These are phyloP conservation scores for Boechera stricta DNA, from an alignment of 345 rosid genomes.

Conservation along the genomic window DNA sequence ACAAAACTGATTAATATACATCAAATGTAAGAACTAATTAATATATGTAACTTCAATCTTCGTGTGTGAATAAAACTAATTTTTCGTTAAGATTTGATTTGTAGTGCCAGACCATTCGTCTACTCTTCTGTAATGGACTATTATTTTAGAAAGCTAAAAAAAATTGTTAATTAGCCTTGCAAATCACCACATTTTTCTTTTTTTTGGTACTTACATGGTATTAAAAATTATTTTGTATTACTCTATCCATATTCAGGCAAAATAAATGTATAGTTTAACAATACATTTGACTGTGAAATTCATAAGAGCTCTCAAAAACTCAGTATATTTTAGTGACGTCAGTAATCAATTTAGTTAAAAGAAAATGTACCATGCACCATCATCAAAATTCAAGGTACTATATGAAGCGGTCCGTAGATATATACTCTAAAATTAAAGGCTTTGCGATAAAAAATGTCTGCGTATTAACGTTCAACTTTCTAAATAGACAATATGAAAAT, in stretches of 20 bases:
- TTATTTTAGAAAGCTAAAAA: neutral
- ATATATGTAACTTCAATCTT: neutral
- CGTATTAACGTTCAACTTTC: neutral
- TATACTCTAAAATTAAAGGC: too few species aligned
- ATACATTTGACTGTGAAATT: neutral
- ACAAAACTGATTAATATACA: too few species aligned
- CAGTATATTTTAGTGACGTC: neutral
- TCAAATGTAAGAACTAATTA: neutral
- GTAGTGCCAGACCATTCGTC: neutral
- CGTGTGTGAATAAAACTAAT: neutral
- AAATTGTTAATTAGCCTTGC: neutral
- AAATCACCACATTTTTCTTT: neutral
- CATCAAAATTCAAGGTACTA: neutral
- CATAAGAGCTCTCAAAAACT: constrained; percentile 2
- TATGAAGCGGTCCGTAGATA: too few species aligned
- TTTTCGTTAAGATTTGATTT: neutral
- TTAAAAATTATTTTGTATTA: neutral
- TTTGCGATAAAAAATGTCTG: neutral
- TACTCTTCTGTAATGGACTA: neutral
- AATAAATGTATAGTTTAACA: neutral
- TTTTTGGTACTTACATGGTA: neutral
- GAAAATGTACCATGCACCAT: neutral
- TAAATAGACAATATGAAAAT: neutral
- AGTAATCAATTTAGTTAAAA: neutral
- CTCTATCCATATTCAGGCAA: neutral